phyloP scores from a whole-genome alignment of 805 yeast species.

The Pichia sporocuriosa region DNA sequence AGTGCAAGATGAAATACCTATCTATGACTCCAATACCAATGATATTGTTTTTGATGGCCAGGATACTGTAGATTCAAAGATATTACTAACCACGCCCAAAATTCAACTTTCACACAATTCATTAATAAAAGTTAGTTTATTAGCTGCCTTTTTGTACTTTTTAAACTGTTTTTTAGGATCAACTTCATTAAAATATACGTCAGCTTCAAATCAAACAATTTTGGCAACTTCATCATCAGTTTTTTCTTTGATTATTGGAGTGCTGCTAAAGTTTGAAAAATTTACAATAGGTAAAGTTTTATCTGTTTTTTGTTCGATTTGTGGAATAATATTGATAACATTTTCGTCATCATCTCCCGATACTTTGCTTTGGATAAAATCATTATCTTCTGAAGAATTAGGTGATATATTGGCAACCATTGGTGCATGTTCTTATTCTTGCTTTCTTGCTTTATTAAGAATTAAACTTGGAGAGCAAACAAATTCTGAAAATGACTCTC shows the following conservation, averaged over 20 bases:
- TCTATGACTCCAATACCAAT: neutral
- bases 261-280: constrained; percentile 33
- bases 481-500: constrained; percentile 38
- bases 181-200: constrained; percentile 40
- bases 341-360: constrained; percentile 10
- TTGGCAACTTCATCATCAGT: constrained; percentile 45
- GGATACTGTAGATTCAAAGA: neutral
- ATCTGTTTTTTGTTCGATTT: constrained; percentile 38
- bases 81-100: constrained; percentile 22
- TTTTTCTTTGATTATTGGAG: constrained; percentile 42
- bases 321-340: constrained; percentile 42
- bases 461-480: constrained; percentile 39
- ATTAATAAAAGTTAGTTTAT: constrained; percentile 32
- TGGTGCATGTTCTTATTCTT: constrained; percentile 43
- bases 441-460: constrained; percentile 39
- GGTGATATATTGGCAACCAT: constrained; percentile 41
- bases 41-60: neutral
- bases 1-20: too few relatives aligned
- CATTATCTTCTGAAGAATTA: constrained; percentile 24
- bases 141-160: constrained; percentile 37
- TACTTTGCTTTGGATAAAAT: neutral
- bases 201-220: constrained; percentile 48
- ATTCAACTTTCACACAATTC: constrained; percentile 23
- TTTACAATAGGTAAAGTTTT: constrained; percentile 36
- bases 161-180: constrained; percentile 36